A percentile compares a stretch with the other conserved stretches of the same genome.
Conservation (phyloP, 352 stramenopile species). For the Globisporangium paddicum region DNA sequence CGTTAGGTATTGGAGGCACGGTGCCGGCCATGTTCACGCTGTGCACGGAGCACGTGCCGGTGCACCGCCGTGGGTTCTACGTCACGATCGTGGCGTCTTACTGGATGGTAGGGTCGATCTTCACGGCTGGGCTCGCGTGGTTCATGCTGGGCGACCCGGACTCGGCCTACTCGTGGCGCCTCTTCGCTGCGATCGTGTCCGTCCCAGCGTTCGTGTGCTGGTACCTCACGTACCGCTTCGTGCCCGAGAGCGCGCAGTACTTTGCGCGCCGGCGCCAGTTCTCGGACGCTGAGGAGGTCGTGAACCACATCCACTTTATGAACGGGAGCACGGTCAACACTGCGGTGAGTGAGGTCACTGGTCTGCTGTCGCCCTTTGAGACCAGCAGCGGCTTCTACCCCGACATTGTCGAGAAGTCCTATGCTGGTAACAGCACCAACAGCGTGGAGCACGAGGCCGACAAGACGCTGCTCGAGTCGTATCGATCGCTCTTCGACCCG, state of each 20-base stretch:
- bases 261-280: constrained; percentile 45
- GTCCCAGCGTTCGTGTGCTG: constrained; percentile 65
- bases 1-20: constrained; percentile 85
- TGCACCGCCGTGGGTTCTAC: constrained; percentile 64
- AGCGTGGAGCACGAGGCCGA: constrained; percentile 13
- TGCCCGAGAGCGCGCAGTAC: constrained; percentile 83
- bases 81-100: constrained; percentile 86
- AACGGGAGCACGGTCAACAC: constrained; percentile 20
- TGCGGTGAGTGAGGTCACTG: constrained; percentile 16
- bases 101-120: constrained; percentile 90
- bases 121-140: constrained; percentile 79
- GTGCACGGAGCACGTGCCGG: constrained; percentile 84
- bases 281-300: constrained; percentile 46
- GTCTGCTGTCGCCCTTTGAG: constrained; percentile 27
- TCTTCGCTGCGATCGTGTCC: constrained; percentile 70
- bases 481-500: constrained; percentile 44
- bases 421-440: neutral
- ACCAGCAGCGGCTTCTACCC: neutral
- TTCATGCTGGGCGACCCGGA: constrained; percentile 58
- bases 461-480: constrained; percentile 21
- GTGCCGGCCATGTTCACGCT: constrained; percentile 86
- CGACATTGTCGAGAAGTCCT: constrained; percentile 2
- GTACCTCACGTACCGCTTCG: constrained; percentile 58
- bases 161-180: constrained; percentile 53
- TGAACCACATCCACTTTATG: constrained; percentile 48